Percentiles rank a stretch among this genome's conserved stretches.
phyloP scores from a whole-genome alignment of 352 stramenopile genomes.

The Globisporangium nodosum region DNA sequence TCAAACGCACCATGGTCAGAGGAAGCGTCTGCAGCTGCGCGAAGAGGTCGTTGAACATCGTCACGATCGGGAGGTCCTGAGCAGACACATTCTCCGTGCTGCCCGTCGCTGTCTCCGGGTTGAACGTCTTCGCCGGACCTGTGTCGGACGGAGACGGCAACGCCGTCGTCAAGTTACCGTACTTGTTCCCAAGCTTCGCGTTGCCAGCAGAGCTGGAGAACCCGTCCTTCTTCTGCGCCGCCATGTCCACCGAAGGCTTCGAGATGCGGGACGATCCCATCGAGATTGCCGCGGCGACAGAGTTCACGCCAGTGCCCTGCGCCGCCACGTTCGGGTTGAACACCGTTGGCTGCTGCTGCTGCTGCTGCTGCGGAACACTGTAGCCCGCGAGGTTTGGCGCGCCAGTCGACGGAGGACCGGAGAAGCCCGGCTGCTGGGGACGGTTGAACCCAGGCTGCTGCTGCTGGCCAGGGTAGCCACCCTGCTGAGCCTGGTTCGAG shows the following conservation, averaged over 20 bases:
- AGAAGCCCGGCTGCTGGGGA: conserved; percentile 33
- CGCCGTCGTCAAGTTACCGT: conserved; percentile 67
- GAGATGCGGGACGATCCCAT: conserved; percentile 70
- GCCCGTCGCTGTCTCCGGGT: conserved; percentile 37
- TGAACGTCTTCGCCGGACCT: conserved; percentile 33
- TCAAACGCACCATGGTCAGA: conserved; percentile 72
- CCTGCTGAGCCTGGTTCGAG: conserved; percentile 11
- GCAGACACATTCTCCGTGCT: conserved; percentile 69
- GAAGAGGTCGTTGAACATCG: conserved; percentile 76
- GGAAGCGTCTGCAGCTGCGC: conserved; percentile 61
- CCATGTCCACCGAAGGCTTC: conserved; percentile 80
- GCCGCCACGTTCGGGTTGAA: conserved; percentile 30
- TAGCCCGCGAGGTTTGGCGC: conserved; percentile 20
- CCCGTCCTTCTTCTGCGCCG: conserved; percentile 72
- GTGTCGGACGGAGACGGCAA: conserved; percentile 45
- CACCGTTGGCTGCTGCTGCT: conserved; percentile 20
- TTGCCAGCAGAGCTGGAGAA: conserved; percentile 84
- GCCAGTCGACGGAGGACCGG: conserved; percentile 45
- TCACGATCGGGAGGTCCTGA: conserved; percentile 77
- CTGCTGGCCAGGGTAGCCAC: conserved; percentile 25
- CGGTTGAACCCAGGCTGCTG: conserved; percentile 23
- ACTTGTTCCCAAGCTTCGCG: conserved; percentile 84
- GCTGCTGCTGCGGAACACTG: conserved; percentile 19
- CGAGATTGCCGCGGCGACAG: conserved; percentile 41
- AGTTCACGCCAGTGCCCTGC: conserved; percentile 68